These are phyloP conservation scores for Globisporangium emineosum DNA, from an alignment of 352 stramenopile species.

Conservation along the genomic window DNA sequence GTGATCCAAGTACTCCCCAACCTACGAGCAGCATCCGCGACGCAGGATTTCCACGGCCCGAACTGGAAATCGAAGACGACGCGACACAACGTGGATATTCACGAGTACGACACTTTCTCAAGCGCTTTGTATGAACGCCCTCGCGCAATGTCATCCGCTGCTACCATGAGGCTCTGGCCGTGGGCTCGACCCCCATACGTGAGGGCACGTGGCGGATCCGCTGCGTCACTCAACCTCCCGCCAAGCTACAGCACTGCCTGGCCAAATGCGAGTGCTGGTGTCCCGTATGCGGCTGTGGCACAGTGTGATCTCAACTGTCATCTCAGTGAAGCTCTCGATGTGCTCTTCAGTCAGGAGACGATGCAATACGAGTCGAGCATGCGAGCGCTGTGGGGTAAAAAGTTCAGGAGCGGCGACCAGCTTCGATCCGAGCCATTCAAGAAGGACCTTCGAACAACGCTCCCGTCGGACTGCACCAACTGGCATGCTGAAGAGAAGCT, in stretches of 20 bases:
- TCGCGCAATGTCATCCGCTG: neutral
- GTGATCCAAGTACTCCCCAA: constrained; percentile 26
- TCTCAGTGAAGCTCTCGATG: constrained; percentile 49
- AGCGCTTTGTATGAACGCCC: neutral
- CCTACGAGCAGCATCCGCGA: constrained; percentile 21
- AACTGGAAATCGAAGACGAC: constrained; percentile 23
- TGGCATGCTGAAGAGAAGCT: constrained; percentile 24
- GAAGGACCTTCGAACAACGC: constrained; percentile 18
- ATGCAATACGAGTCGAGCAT: constrained; percentile 55
- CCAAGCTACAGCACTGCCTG: constrained; percentile 19
- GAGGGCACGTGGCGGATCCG: constrained; percentile 1
- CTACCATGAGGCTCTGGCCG: neutral
- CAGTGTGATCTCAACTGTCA: constrained; percentile 56
- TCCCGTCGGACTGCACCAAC: constrained; percentile 16
- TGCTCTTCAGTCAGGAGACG: constrained; percentile 60
- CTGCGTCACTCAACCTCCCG: constrained; percentile 6
- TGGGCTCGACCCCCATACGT: constrained; percentile 1
- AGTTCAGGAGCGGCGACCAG: constrained; percentile 53
- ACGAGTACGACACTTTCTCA: constrained; percentile 6
- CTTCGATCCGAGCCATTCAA: constrained; percentile 37
- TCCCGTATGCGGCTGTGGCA: constrained; percentile 51
- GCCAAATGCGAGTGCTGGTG: constrained; percentile 36
- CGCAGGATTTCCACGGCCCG: constrained; percentile 23
- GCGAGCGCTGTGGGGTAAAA: constrained; percentile 49
- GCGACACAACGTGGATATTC: neutral